Evolutionary conservation across 1,284 basidiomycete species (phyloP).

Genomic region (Blastosporella zonata): DNA sequence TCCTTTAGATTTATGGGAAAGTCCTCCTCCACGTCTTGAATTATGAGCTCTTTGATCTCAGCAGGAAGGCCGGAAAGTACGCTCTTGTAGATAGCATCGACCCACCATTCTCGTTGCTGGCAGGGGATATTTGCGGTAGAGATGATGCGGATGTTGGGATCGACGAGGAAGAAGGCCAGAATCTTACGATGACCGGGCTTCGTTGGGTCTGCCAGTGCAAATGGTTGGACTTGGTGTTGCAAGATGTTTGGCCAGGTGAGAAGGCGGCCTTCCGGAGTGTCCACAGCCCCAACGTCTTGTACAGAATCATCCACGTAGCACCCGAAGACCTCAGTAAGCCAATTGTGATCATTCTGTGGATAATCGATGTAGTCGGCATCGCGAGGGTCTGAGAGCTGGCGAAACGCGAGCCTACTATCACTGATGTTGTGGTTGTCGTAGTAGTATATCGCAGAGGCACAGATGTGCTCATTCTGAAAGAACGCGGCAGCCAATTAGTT

Average conservation of each 20-base stretch:
- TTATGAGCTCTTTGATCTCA: neutral
- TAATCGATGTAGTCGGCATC: conserved; percentile 8
- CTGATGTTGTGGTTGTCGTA: conserved; percentile 27
- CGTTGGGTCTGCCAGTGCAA: neutral
- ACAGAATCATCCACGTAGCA: neutral
- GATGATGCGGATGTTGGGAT: neutral
- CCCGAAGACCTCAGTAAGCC: neutral
- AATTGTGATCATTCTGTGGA: conserved; percentile 20
- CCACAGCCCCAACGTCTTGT: neutral
- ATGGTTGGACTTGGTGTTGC: conserved; percentile 1
- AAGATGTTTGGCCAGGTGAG: conserved; percentile 1
- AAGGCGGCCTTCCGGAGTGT: neutral
- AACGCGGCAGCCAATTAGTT: neutral
- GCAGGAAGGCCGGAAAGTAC: neutral
- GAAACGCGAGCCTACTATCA: conserved; percentile 23
- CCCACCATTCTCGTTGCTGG: conserved; percentile 5
- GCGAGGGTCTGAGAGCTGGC: conserved; percentile 13
- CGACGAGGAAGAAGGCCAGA: neutral
- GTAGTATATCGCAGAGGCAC: conserved; percentile 36
- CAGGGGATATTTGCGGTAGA: conserved; percentile 7
- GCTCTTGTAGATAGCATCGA: neutral
- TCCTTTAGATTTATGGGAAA: neutral
- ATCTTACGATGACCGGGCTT: conserved; percentile 4
- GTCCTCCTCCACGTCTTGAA: neutral
- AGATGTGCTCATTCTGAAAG: conserved; percentile 36